Conservation (phyloP, 371 early-diverging fungal genomes). For the Lichtheimia hyalospora region DNA sequence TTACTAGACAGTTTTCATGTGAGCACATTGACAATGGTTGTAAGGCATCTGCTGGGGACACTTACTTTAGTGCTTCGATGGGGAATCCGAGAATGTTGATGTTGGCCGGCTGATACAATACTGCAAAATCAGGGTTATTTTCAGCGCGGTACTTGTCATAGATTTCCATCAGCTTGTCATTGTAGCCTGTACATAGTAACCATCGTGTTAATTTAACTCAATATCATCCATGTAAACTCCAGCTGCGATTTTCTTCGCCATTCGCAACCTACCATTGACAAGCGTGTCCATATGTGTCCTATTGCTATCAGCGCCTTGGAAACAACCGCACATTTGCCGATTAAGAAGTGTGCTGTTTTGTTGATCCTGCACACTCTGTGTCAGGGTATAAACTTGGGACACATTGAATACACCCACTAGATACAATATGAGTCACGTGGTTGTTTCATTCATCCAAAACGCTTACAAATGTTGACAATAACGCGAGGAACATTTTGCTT, state of each 20-base stretch:
- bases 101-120: constrained; percentile 5
- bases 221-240: too few relatives aligned
- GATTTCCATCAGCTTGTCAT: background rate
- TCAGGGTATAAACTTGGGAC: constrained; percentile 10
- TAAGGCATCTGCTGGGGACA: background rate
- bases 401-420: constrained; percentile 13
- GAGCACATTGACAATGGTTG: too few relatives aligned
- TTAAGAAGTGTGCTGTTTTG: background rate
- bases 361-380: constrained; percentile 1
- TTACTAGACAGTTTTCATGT: constrained; percentile 4
- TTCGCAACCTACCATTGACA: background rate
- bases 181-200: constrained; percentile 5
- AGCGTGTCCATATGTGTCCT: constrained; percentile 6
- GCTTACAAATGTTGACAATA: constrained; percentile 13
- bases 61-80: constrained; percentile 2
- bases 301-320: constrained; percentile 2
- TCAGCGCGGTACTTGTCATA: constrained; percentile 10
- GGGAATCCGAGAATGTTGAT: constrained; percentile 9
- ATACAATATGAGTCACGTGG: background rate
- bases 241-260: too few relatives aligned
- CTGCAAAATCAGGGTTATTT: constrained; percentile 5
- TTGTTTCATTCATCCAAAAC: background rate
- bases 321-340: constrained; percentile 10
- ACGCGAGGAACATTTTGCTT: constrained; percentile 8
- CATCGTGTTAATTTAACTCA: too few relatives aligned